These are phyloP conservation scores for Hypoxylon trugodes DNA, from an alignment of 495 filamentous ascomycete species.

Conservation along the genomic window DNA sequence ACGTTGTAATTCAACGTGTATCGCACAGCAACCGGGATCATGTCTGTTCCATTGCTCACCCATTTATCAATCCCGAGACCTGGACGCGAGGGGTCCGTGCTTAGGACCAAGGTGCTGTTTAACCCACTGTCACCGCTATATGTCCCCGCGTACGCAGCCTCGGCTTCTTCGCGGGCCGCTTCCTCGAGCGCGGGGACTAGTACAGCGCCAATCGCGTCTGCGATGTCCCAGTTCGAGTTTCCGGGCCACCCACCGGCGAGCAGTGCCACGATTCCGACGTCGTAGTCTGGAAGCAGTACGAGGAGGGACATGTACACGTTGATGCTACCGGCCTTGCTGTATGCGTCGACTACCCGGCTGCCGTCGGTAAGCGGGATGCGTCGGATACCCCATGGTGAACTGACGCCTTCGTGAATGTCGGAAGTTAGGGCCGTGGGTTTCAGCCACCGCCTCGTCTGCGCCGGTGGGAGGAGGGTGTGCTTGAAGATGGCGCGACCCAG, in stretches of 20 bases:
- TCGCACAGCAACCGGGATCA: slow-evolving; percentile 46
- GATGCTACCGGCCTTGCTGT: slow-evolving; percentile 63
- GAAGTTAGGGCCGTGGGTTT: slow-evolving; percentile 62
- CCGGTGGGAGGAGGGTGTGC: slow-evolving; percentile 54
- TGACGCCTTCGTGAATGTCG: slow-evolving; percentile 53
- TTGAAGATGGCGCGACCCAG: slow-evolving; percentile 65
- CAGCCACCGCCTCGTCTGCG: slow-evolving; percentile 64
- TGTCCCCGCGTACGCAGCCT: slow-evolving; percentile 50
- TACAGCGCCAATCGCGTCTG: slow-evolving; percentile 53
- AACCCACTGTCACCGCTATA: slow-evolving; percentile 38
- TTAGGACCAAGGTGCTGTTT: slow-evolving; percentile 48
- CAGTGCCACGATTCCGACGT: slow-evolving; percentile 52
- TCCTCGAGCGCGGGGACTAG: slow-evolving; percentile 56
- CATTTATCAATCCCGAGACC: slow-evolving; percentile 59
- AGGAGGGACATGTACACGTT: slow-evolving; percentile 59
- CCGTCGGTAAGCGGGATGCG: slow-evolving; percentile 49
- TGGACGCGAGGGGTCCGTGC: slow-evolving; percentile 48
- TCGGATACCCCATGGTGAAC: slow-evolving; percentile 67
- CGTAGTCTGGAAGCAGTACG: slow-evolving; percentile 63
- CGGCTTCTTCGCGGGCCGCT: slow-evolving; percentile 55
- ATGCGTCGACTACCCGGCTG: slow-evolving; percentile 59
- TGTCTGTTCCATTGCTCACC: slow-evolving; percentile 60
- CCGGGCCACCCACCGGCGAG: slow-evolving; percentile 57
- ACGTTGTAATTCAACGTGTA: slow-evolving; percentile 45
- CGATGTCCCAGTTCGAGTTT: slow-evolving; percentile 58